These are phyloP conservation scores for Crithidia bombi DNA, from an alignment of 208 protist genomes.

Conservation along the genomic window DNA sequence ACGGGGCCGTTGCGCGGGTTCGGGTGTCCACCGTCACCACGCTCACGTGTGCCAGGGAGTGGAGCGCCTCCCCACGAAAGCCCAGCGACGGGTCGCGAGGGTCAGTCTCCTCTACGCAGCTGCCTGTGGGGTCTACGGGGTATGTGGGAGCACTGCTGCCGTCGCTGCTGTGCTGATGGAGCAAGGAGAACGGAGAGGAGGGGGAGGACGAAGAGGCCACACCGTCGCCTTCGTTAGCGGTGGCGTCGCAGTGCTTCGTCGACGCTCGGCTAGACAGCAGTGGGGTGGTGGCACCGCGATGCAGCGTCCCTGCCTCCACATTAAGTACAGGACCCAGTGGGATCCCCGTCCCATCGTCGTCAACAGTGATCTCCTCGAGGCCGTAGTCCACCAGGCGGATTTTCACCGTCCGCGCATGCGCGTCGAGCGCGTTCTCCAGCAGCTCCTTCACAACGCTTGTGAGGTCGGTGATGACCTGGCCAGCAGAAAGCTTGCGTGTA, in stretches of 20 bases:
- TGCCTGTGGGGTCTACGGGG: neutral
- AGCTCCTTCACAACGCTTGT: conserved; percentile 88
- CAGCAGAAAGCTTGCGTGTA: conserved; percentile 75
- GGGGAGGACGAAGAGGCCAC: neutral
- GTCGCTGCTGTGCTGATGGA: neutral
- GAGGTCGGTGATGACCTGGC: conserved; percentile 86
- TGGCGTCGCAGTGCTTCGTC: conserved; percentile 48
- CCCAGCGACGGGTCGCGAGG: conserved; percentile 70
- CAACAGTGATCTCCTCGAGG: conserved; percentile 70
- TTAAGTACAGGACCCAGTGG: conserved; percentile 48
- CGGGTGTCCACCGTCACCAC: conserved; percentile 80
- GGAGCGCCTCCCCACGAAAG: conserved; percentile 98
- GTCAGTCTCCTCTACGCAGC: conserved; percentile 14
- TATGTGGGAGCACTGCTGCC: neutral
- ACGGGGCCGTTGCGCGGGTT: conserved; percentile 37
- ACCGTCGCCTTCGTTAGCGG: conserved; percentile 1
- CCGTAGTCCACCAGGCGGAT: conserved; percentile 76
- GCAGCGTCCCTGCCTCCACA: conserved; percentile 26
- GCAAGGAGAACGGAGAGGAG: neutral
- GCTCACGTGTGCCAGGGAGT: conserved; percentile 88
- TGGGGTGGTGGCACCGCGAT: conserved; percentile 44
- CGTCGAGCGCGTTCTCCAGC: conserved; percentile 89
- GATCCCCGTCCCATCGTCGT: conserved; percentile 87
- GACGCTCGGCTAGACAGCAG: conserved; percentile 67
- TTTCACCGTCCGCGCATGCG: conserved; percentile 55